Evolutionary conservation across 2,329 filamentous ascomycete species (phyloP), one percentile per base, ranked within the genome.

Genomic region (Didymella exigua): DNA sequence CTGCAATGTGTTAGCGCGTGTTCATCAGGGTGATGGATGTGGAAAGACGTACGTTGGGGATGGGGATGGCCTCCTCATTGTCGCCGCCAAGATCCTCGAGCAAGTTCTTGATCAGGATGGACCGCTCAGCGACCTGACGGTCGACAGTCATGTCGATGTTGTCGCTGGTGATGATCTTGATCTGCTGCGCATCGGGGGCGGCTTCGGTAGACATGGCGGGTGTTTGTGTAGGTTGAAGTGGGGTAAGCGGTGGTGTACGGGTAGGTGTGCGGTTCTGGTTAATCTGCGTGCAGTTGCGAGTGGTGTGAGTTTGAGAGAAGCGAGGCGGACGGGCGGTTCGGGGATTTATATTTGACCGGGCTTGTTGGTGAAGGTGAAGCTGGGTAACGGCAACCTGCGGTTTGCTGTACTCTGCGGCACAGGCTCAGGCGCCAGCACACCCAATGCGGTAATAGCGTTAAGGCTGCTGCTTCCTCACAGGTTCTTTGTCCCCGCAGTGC

Each of bases 71-170:
- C 72, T 93, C 87, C 19, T 76, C 73, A 58, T 74, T 75, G 46
- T 80, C 78, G 49, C 74, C 87, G 64, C 91, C 92, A 42, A 98
- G 80, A 80, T 99, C 95, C 73, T 96, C 93, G 40, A 99, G 85
- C 89, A 99, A 89, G 83, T 98, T 96, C 86, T 96, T 97, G 82
- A 99, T 96, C 48, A 99, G 84, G 70, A 97, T 86, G 3, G 91
- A 96, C 63, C 93, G 90, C 81, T 96, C 91, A 36, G 90, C 91
- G 58, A 98, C 90, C 31, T 85, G 82, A 62, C 91, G 90, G 62
- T 96, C 76, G 33, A 79, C 78, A 19, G 62, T 54, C 61, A 81
- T 74, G 60, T 77, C 74, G 62, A 76, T 71, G 57, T 76, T 76
- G 64, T 81, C 79, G 54, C 75, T 78, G 59, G 76, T 78, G 52